These are phyloP conservation scores for Hypoxylon subgilvum DNA, from an alignment of 495 filamentous ascomycete genomes.

Conservation along the genomic window DNA sequence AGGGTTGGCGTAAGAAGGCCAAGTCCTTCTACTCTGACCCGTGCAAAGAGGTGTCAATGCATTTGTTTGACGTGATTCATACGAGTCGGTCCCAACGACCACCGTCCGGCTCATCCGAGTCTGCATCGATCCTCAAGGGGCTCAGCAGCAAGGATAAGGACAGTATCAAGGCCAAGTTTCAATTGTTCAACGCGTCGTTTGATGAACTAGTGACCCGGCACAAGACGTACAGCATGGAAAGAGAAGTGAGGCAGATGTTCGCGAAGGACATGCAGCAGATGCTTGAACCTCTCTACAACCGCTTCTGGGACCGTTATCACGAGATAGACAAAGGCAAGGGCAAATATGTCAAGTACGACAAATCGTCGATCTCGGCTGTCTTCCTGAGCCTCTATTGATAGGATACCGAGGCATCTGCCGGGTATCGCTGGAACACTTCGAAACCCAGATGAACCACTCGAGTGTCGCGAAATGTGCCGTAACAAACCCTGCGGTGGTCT, in stretches of 20 bases:
- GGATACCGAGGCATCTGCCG: constrained; percentile 32
- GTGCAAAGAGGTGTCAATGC: constrained; percentile 84
- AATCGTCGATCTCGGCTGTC: constrained; percentile 64
- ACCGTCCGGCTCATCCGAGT: constrained; percentile 68
- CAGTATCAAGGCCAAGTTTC: constrained; percentile 92
- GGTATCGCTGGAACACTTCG: constrained; percentile 4
- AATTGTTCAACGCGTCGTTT: constrained; percentile 85
- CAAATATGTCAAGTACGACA: constrained; percentile 98
- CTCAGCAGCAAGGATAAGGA: constrained; percentile 90
- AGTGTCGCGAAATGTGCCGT: constrained; percentile 14
- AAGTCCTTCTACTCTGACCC: constrained; percentile 81
- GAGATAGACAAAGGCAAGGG: constrained; percentile 95
- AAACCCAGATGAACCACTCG: constrained; percentile 20
- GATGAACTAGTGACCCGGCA: constrained; percentile 85
- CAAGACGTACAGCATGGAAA: constrained; percentile 81
- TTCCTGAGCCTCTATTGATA: constrained; percentile 56
- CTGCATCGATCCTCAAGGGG: constrained; percentile 78
- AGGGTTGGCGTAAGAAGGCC: constrained; percentile 85
- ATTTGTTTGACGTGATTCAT: constrained; percentile 89
- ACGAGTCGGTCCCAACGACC: constrained; percentile 75
- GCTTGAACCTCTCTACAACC: constrained; percentile 89
- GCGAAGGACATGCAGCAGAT: constrained; percentile 83
- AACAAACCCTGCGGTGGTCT: constrained; percentile 13
- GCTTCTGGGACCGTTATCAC: constrained; percentile 97
- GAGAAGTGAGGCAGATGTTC: constrained; percentile 80